Conservation (phyloP, 1,284 basidiomycete species). For the Porodaedalea pini region DNA sequence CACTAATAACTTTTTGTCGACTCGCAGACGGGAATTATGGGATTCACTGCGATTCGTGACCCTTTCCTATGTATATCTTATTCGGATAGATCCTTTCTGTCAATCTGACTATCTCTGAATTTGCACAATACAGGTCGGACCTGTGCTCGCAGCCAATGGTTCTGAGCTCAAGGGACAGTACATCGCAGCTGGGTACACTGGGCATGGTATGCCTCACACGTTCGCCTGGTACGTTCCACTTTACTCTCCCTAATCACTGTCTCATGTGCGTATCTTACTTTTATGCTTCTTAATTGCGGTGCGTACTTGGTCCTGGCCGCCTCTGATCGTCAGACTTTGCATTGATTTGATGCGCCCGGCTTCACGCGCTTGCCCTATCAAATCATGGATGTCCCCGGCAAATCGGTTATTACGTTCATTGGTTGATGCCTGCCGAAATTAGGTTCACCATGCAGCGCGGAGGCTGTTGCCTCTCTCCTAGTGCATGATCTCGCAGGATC, state of each 20-base stretch:
- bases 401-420: background rate
- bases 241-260: background rate
- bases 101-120: background rate
- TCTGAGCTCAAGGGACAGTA: slow-evolving; percentile 51
- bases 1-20: background rate
- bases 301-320: too few species aligned
- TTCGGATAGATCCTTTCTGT: background rate
- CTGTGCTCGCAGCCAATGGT: slow-evolving; percentile 39
- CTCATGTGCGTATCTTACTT: too few species aligned
- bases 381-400: too few species aligned
- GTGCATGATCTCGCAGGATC: slow-evolving; percentile 41
- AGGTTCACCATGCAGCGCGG: slow-evolving; percentile 46
- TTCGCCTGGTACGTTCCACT: slow-evolving; percentile 56
- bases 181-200: slow-evolving; percentile 71
- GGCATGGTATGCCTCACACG: slow-evolving; percentile 80
- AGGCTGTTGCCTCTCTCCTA: slow-evolving; percentile 65
- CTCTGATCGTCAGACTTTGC: too few species aligned
- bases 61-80: slow-evolving; percentile 56
- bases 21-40: slow-evolving; percentile 78
- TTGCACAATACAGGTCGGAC: slow-evolving; percentile 53
- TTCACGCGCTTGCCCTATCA: too few species aligned
- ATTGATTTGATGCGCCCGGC: too few species aligned
- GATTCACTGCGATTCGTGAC: slow-evolving; percentile 58
- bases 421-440: background rate
- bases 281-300: background rate